These are phyloP conservation scores for Acanthochlamys bracteata DNA, from an alignment of 106 monocot genomes.

Conservation along the genomic window DNA sequence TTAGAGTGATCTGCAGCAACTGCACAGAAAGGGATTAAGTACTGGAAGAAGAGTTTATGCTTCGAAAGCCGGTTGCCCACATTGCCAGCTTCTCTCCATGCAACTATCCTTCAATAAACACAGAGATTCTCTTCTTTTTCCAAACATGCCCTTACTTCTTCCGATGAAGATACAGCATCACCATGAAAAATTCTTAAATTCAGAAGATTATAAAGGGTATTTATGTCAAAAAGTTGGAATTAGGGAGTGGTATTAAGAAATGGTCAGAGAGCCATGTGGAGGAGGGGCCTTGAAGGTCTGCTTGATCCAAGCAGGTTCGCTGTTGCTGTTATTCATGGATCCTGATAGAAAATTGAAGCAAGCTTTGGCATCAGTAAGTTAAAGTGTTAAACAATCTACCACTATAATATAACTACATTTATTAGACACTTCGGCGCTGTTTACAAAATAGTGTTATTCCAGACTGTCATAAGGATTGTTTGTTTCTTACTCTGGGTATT, in stretches of 20 bases:
- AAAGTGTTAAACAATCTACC: too few relatives aligned
- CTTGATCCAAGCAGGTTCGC: background rate
- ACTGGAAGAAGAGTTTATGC: background rate
- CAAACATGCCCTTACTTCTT: too few relatives aligned
- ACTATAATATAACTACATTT: too few relatives aligned
- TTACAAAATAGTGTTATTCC: too few relatives aligned
- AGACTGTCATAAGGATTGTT: too few relatives aligned
- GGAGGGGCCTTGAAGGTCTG: background rate
- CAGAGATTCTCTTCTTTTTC: too few relatives aligned
- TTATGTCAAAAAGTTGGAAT: background rate
- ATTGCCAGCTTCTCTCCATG: background rate
- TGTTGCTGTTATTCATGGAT: background rate
- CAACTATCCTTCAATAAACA: background rate
- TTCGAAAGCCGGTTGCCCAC: background rate
- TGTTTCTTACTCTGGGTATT: too few relatives aligned
- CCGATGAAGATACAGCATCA: background rate
- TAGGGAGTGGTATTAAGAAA: background rate
- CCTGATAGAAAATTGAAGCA: background rate
- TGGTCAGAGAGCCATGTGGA: conserved; percentile 9
- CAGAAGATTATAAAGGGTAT: background rate
- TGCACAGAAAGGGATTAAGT: background rate
- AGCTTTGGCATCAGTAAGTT: too few relatives aligned
- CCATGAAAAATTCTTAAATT: background rate
- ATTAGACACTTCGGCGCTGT: too few relatives aligned
- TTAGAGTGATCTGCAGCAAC: background rate